Base-by-base conservation (phyloP, 2,329 filamentous ascomycete species). In the Microcyclosporella mali region DNA sequence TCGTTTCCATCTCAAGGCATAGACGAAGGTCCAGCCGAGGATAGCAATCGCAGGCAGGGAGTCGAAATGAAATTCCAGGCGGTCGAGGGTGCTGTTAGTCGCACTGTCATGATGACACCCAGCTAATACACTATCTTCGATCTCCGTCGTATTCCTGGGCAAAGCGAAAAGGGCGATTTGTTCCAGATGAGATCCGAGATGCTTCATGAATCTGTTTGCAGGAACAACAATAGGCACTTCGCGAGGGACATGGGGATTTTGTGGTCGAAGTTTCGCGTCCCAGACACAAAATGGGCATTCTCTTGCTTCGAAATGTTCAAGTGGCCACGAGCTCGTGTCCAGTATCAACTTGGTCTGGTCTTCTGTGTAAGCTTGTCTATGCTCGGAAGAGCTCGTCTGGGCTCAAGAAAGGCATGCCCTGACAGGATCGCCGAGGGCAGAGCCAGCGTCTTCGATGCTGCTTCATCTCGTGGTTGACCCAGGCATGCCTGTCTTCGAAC, bases 401-500 rank as follows among this genome's bases (percentile, higher is more conserved):
- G n/a, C n/a, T n/a, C n/a, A n/a, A n/a, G 19, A 33, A 43, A 15
- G 10, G 8, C 30, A 6, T 32, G 4, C 4, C 12, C 9, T 3
- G 15, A 28, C 28, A 31, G 2, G 6, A 12, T 29, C 33, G 38
- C 2, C 36, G 25, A 4, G 30, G 21, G 36, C 45, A 47, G 9
- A 25, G 6, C 45, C 45, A 47, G 2, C 4, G 21, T 11, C 40
- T 25, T 4, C 45, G 35, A 37, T 47, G 45, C 11, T 36, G 14
- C n/a, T 35, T 14, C 18, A 37, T 40, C 30, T 47, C 45, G 27
- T 47, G 45, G 11, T 40, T 16, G 15, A 33, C 30, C 45, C 45
- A 47, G 3, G 35, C 3, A 3, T 17, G 19, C 15, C 19, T 7
- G 9, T 34, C 18, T 2, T 44, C 40, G 17, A 47, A 47, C 40